These are phyloP conservation scores for Melaleuca alternifolia DNA, from an alignment of 345 rosid genomes.

Conservation along the genomic window DNA sequence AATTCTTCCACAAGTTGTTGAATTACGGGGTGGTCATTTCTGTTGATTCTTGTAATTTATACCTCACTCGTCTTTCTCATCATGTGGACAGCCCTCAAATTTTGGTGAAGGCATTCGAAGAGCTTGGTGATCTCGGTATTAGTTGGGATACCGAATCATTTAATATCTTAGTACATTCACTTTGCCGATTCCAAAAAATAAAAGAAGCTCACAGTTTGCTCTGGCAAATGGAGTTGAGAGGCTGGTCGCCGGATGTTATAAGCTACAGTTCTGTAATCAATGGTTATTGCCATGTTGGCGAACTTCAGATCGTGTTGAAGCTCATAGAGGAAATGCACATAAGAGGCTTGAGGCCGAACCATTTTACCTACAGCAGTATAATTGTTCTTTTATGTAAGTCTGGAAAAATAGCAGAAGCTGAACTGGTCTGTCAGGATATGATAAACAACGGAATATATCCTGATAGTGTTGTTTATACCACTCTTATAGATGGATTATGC, in stretches of 20 bases:
- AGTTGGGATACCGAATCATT: conserved; percentile 68
- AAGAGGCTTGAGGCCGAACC: conserved; percentile 56
- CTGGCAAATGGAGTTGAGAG: conserved; percentile 60
- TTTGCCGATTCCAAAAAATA: conserved; percentile 44
- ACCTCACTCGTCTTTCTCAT: conserved; percentile 48
- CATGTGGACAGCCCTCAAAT: conserved; percentile 16
- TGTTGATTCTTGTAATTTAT: conserved; percentile 69
- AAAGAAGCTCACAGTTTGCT: conserved; percentile 72
- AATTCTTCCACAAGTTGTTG: conserved; percentile 64
- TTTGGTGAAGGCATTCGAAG: conserved; percentile 31
- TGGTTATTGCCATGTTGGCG: conserved; percentile 61
- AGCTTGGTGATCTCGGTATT: conserved; percentile 51
- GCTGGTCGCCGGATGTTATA: conserved; percentile 68
- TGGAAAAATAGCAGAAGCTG: conserved; percentile 50
- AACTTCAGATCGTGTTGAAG: conserved; percentile 32
- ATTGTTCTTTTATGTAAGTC: conserved; percentile 46
- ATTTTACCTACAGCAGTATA: conserved; percentile 65
- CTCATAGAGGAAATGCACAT: conserved; percentile 61
- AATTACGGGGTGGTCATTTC: conserved; percentile 75
- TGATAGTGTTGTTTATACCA: conserved; percentile 67
- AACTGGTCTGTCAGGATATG: conserved; percentile 58
- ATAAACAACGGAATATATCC: conserved; percentile 36
- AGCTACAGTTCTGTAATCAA: conserved; percentile 72
- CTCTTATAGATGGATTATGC: conserved; percentile 74
- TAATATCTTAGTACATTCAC: conserved; percentile 55